Evolutionary conservation across 2,329 filamentous ascomycete species (phyloP), one percentile per base, ranked within the genome.

Genomic region (Chaetomiaceae sp.): DNA sequence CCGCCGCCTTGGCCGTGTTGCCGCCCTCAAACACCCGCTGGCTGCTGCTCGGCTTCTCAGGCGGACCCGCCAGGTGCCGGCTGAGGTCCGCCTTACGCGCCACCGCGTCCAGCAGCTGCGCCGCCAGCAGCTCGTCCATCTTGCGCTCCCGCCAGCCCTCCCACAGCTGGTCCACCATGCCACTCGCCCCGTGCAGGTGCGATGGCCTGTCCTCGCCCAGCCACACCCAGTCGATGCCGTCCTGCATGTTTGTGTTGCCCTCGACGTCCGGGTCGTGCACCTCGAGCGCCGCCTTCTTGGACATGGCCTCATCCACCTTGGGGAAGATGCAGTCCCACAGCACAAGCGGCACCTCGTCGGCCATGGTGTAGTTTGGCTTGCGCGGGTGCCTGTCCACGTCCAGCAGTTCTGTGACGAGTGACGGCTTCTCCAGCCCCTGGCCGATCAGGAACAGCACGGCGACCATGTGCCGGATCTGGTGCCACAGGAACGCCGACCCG

Each of bases 291-390:
- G 33, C 38, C 38, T 46, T 39, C 22, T 51, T 45, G 11, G 4
- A 33, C 11, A n/a, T 54, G 7, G 36, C 58, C 17, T 59, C 55
- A 52, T 62, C 52, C n/a, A 76, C 65, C 40, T 72, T 72, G 0
- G 89, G 89, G 69, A 96, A 99, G 31, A 95, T 78, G 71, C 92
- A 97, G 71, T 97, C 90, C 92, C 92, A 97, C 6, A 99, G 81
- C 15, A 97, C 94, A 8, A 99, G 80, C 2, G 94, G 92, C 23
- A 85, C 82, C 67, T 97, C 92, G 46, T 86, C 85, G 1, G 94
- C 94, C 84, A 99, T 95, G 65, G 88, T 83, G 72, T 97, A 99
- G 57, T 81, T 82, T 1, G 94, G 94, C 59, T 87, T 85, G n/a
- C 83, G 74, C 2, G 91, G 89, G 63, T 85, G 85, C 59, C 79